Percentiles rank a stretch among this genome's conserved stretches.
Conservation (phyloP, 495 filamentous ascomycete genomes). For the Podospora pseudoanserina region DNA sequence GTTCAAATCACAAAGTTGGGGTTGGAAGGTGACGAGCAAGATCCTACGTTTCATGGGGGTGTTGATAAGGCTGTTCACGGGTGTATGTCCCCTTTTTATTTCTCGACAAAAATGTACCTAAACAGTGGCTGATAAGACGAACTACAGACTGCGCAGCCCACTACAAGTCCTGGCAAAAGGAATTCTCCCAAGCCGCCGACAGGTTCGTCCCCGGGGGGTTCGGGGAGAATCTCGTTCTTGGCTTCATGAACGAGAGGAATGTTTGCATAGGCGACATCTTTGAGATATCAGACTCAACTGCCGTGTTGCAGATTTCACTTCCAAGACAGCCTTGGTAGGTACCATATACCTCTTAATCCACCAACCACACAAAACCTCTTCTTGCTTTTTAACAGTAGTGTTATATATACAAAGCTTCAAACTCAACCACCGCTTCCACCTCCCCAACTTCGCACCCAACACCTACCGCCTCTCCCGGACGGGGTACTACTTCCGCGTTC, state of each 20-base stretch:
- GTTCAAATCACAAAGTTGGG: conserved; percentile 45
- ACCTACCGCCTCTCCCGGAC: conserved; percentile 51
- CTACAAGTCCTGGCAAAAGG: conserved; percentile 46
- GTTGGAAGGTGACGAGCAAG: conserved; percentile 54
- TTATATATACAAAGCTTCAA: conserved; percentile 37
- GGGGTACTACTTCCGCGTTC: conserved; percentile 55
- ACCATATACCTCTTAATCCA: not conserved
- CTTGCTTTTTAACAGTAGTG: no score
- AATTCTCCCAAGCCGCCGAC: conserved; percentile 41
- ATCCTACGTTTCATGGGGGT: conserved; percentile 52
- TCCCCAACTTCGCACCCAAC: conserved; percentile 50
- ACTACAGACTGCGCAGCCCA: conserved; percentile 47
- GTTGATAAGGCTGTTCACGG: conserved; percentile 56
- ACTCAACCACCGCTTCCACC: conserved; percentile 53
- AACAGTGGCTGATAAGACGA: not conserved
- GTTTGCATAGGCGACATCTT: conserved; percentile 56
- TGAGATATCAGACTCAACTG: not conserved
- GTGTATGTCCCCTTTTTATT: conserved; percentile 33
- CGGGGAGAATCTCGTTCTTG: conserved; percentile 55
- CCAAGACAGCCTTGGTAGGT: conserved; percentile 47
- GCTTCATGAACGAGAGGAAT: conserved; percentile 52
- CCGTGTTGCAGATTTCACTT: conserved; percentile 37
- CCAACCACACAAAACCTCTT: no score
- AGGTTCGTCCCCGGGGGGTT: conserved; percentile 51
- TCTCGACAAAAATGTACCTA: not conserved